Percentiles rank a stretch among this genome's conserved stretches.
Conservation (phyloP, 2,329 filamentous ascomycete genomes). For the Chaetomiaceae sp. region DNA sequence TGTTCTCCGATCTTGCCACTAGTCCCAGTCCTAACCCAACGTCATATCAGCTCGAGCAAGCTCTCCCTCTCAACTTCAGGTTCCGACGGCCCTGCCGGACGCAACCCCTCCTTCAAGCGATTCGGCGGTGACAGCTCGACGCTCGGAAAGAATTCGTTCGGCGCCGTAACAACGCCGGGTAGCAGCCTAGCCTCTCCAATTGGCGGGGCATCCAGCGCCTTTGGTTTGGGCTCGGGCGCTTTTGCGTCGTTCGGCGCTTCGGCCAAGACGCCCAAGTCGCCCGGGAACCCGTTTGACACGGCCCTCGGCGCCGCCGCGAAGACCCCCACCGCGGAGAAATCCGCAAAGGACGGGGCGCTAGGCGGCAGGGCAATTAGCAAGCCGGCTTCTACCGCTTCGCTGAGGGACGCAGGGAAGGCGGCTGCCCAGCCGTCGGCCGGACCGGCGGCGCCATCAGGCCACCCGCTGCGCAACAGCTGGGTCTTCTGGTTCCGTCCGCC, state of each 20-base stretch:
- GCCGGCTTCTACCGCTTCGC: slow-evolving; percentile 38
- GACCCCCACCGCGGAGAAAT: slow-evolving; percentile 57
- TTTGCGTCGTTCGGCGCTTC: slow-evolving; percentile 95
- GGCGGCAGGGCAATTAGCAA: slow-evolving; percentile 29
- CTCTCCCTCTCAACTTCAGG: slow-evolving; percentile 78
- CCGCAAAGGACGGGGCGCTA: slow-evolving; percentile 42
- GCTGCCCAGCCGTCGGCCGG: slow-evolving; percentile 37
- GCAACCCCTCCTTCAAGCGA: slow-evolving; percentile 65
- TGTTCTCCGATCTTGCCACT: no score
- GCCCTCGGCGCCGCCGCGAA: slow-evolving; percentile 50
- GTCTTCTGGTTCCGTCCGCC: slow-evolving; percentile 96
- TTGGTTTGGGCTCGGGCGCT: slow-evolving; percentile 88
- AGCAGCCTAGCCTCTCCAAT: slow-evolving; percentile 69
- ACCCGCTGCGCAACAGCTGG: slow-evolving; percentile 79
- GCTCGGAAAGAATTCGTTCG: slow-evolving; percentile 77
- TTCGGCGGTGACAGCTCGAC: slow-evolving; percentile 68
- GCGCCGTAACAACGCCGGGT: slow-evolving; percentile 62
- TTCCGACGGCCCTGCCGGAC: slow-evolving; percentile 45
- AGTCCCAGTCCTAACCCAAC: slow-evolving; percentile 11
- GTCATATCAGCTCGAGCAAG: slow-evolving; percentile 64
- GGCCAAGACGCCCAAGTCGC: slow-evolving; percentile 80
- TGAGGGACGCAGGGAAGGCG: slow-evolving; percentile 38
- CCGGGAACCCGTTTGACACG: slow-evolving; percentile 73
- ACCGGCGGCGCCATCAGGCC: slow-evolving; percentile 33
- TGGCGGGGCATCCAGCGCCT: slow-evolving; percentile 74